These are phyloP conservation scores for Epichloe uncinata DNA, from an alignment of 2,329 filamentous ascomycete species.

Conservation along the genomic window DNA sequence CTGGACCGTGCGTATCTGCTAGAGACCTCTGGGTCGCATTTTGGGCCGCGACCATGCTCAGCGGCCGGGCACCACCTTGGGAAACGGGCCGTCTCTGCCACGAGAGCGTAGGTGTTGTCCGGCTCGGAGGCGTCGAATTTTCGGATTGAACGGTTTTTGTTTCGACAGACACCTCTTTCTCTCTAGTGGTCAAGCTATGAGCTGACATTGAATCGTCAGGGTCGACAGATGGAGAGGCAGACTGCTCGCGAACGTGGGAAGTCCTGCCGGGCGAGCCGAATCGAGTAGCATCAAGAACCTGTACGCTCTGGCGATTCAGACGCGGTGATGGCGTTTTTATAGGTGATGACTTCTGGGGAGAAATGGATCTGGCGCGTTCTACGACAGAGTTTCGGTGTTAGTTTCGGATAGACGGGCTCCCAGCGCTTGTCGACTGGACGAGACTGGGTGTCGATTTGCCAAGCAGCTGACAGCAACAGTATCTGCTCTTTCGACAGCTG, in stretches of 20 bases:
- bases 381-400: slow-evolving; percentile 7
- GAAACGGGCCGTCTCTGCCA: slow-evolving; percentile 76
- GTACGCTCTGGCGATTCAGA: slow-evolving; percentile 26
- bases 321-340: slow-evolving; percentile 44
- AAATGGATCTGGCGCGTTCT: slow-evolving; percentile 92
- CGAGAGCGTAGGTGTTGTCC: slow-evolving; percentile 55
- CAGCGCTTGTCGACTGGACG: neutral
- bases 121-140: slow-evolving; percentile 11
- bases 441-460: neutral
- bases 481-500: neutral
- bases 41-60: slow-evolving; percentile 55
- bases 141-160: slow-evolving; percentile 29
- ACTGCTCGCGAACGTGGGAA: slow-evolving; percentile 20
- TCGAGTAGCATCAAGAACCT: slow-evolving; percentile 30
- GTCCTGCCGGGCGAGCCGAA: slow-evolving; percentile 30
- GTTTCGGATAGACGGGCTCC: neutral
- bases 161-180: slow-evolving; percentile 39
- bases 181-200: slow-evolving; percentile 38
- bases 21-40: slow-evolving; percentile 43
- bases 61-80: slow-evolving; percentile 43
- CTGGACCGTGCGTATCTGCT: slow-evolving; percentile 27
- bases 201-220: slow-evolving; percentile 25
- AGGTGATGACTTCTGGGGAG: slow-evolving; percentile 73
- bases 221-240: slow-evolving; percentile 20
- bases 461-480: neutral